Conservation (phyloP, 1,139 yeast species). For the Candida glucosophila region DNA sequence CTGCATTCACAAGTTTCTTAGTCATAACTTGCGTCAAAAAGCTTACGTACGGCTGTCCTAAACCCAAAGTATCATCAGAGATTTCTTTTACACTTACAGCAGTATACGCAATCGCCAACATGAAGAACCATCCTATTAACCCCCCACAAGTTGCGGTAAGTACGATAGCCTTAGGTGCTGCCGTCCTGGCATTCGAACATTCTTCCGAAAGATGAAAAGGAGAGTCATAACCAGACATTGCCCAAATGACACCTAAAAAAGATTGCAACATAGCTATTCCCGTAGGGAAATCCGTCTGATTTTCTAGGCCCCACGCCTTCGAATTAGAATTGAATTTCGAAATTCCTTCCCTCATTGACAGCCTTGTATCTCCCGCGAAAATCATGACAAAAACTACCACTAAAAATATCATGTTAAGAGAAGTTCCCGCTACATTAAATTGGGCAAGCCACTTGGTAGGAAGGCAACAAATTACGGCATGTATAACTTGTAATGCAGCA, state of each 20-base stretch:
- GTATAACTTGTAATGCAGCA: slow-evolving; percentile 43
- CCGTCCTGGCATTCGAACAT: slow-evolving; percentile 54
- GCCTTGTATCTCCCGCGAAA: slow-evolving; percentile 44
- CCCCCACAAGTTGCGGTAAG: slow-evolving; percentile 60
- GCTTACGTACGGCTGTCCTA: slow-evolving; percentile 63
- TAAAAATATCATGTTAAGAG: slow-evolving; percentile 42
- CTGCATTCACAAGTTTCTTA: slow-evolving; percentile 37
- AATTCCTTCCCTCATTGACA: slow-evolving; percentile 14
- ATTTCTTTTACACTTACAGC: slow-evolving; percentile 45
- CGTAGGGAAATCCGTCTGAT: slow-evolving; percentile 60
- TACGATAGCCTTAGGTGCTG: slow-evolving; percentile 62
- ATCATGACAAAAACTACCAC: slow-evolving; percentile 49
- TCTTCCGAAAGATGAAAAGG: slow-evolving; percentile 72
- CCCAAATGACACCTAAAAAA: slow-evolving; percentile 64
- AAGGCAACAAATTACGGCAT: slow-evolving; percentile 40
- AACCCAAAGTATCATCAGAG: slow-evolving; percentile 38
- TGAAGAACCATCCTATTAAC: slow-evolving; percentile 50
- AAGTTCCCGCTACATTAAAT: slow-evolving; percentile 47
- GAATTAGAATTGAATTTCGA: slow-evolving; percentile 44
- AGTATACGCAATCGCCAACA: slow-evolving; percentile 61
- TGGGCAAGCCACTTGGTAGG: slow-evolving; percentile 51
- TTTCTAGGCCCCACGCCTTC: slow-evolving; percentile 50
- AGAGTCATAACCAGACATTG: slow-evolving; percentile 70
- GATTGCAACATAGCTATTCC: slow-evolving; percentile 56
- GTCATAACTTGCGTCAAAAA: slow-evolving; percentile 46